Percentiles rank a stretch among this genome's conserved stretches.
These are phyloP conservation scores for Diaporthe longicolla DNA, from an alignment of 2,329 filamentous ascomycete genomes.

Conservation along the genomic window DNA sequence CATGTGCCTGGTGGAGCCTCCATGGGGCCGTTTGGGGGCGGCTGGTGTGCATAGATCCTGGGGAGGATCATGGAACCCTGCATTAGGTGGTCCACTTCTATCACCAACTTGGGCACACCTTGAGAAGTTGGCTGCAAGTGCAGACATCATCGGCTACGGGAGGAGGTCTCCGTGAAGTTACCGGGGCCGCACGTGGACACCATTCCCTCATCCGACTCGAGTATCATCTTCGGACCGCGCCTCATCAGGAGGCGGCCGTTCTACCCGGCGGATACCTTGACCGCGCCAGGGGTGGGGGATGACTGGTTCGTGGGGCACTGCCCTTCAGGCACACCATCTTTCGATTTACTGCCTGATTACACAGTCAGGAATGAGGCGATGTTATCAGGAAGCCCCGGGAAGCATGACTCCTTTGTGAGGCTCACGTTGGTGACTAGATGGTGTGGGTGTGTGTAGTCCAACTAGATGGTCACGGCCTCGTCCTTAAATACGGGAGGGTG, in stretches of 20 bases:
- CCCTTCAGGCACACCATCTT: conserved; percentile 36
- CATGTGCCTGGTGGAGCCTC: conserved; percentile 32
- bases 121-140: conserved; percentile 30
- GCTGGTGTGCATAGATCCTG: conserved; percentile 17
- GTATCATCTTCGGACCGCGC: conserved; percentile 32
- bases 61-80: conserved; percentile 29
- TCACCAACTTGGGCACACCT: conserved; percentile 11
- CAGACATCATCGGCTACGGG: conserved; percentile 1
- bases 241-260: conserved; percentile 24
- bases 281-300: conserved; percentile 9
- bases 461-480: not conserved
- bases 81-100: not conserved
- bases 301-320: conserved; percentile 35
- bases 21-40: conserved; percentile 30
- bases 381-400: conserved; percentile 19
- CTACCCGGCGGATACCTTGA: conserved; percentile 31
- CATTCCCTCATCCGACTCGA: conserved; percentile 5
- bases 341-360: conserved; percentile 25
- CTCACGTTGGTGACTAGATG: conserved; percentile 4
- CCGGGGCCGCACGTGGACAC: conserved; percentile 4
- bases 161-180: conserved; percentile 20
- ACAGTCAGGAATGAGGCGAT: conserved; percentile 40
- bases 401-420: conserved; percentile 36
- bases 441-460: conserved; percentile 19
- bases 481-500: conserved; percentile 32